Evolutionary conservation across 2,329 filamentous ascomycete genomes (phyloP).

Genomic region (Didymellaceae sp.): DNA sequence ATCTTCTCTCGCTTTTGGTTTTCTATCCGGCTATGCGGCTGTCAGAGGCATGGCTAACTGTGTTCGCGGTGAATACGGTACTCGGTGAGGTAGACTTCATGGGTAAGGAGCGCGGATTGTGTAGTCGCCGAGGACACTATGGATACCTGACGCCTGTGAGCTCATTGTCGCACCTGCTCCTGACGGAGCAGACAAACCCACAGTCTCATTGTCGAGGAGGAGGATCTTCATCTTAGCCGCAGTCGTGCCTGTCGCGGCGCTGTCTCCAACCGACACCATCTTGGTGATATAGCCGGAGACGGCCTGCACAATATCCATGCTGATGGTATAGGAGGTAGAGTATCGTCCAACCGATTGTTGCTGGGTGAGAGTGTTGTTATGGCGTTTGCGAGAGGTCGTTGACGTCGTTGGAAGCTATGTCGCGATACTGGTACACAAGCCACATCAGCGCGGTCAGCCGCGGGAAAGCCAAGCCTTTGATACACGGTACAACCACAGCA

Average conservation of each 20-base stretch:
- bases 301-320: conserved; percentile 92
- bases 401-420: conserved; percentile 12
- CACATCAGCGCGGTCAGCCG: conserved; percentile 3
- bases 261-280: conserved; percentile 88
- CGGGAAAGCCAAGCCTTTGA: conserved; percentile 2
- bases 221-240: conserved; percentile 98
- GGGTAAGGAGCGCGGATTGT: conserved; percentile 90
- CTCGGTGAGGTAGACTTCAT: conserved; percentile 98
- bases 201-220: conserved; percentile 89
- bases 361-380: not conserved
- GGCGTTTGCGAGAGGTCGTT: not conserved
- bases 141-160: conserved; percentile 64
- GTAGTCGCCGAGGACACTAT: conserved; percentile 96
- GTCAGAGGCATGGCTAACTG: conserved; percentile 30
- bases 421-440: conserved; percentile 4
- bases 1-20: conserved; percentile 93
- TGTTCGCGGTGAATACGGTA: conserved; percentile 33
- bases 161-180: not conserved
- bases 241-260: conserved; percentile 67
- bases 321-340: not conserved
- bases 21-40: conserved; percentile 70
- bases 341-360: not conserved
- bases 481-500: not conserved
- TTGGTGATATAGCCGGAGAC: conserved; percentile 94
- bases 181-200: conserved; percentile 58